Percentiles rank a stretch among this genome's conserved stretches.
These are phyloP conservation scores for Saprolegnia parasitica DNA, from an alignment of 352 stramenopile species.

Conservation along the genomic window DNA sequence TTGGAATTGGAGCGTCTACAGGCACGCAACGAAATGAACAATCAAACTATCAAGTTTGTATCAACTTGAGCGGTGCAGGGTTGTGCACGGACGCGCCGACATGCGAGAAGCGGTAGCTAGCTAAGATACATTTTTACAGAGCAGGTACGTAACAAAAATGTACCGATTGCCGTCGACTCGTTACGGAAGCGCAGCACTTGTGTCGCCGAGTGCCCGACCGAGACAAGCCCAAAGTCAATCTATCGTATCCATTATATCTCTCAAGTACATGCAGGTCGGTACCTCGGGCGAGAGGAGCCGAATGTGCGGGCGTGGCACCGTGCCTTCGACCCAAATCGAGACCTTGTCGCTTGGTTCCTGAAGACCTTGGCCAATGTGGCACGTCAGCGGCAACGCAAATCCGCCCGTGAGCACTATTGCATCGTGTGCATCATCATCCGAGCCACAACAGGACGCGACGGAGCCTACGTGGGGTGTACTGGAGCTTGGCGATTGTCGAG, in stretches of 20 bases:
- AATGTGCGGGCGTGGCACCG: slow-evolving; percentile 40
- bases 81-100: slow-evolving; percentile 17
- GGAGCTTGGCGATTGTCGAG: not conserved
- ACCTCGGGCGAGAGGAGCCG: slow-evolving; percentile 42
- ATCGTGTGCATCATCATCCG: not conserved
- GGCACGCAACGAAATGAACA: not conserved
- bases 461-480: slow-evolving; percentile 6
- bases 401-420: slow-evolving; percentile 1
- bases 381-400: slow-evolving; percentile 17
- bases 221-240: slow-evolving; percentile 71
- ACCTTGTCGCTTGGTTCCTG: not conserved
- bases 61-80: slow-evolving; percentile 29
- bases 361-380: not conserved
- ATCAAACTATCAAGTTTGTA: not conserved
- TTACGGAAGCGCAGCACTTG: slow-evolving; percentile 37
- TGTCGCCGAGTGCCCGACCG: slow-evolving; percentile 49
- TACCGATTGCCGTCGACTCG: slow-evolving; percentile 28
- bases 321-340: slow-evolving; percentile 31
- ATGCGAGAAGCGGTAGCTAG: slow-evolving; percentile 13
- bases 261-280: not conserved
- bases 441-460: too few species aligned
- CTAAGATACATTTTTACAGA: too few species aligned
- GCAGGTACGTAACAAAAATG: too few species aligned
- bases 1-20: slow-evolving; percentile 41
- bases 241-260: not conserved